A percentile compares a stretch with the other conserved stretches of the same genome.
phyloP scores from a whole-genome alignment of 139 green algal species.

The Picochlorum sp. region DNA sequence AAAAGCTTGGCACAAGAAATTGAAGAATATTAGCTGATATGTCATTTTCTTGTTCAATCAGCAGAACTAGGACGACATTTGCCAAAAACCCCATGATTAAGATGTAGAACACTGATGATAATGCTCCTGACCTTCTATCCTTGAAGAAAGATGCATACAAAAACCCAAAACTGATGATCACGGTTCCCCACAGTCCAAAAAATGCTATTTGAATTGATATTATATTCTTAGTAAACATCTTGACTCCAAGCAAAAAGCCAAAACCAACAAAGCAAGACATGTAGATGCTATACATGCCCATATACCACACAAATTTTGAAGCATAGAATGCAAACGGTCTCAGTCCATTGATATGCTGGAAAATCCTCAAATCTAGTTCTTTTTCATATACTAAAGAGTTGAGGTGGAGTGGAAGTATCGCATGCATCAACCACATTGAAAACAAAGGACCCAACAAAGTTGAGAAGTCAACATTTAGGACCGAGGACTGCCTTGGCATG shows the following conservation, averaged over 20 bases:
- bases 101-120: slow-evolving; percentile 25
- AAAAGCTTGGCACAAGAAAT: slow-evolving; percentile 50
- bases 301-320: slow-evolving; percentile 51
- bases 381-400: slow-evolving; percentile 58
- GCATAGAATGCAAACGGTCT: slow-evolving; percentile 28
- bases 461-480: slow-evolving; percentile 63
- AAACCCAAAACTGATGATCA: slow-evolving; percentile 47
- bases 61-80: slow-evolving; percentile 53
- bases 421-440: slow-evolving; percentile 57
- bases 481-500: slow-evolving; percentile 49
- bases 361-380: slow-evolving; percentile 51
- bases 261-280: slow-evolving; percentile 57
- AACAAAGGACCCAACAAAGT: slow-evolving; percentile 77
- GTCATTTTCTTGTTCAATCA: slow-evolving; percentile 33
- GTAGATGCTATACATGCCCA: slow-evolving; percentile 52
- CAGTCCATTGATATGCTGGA: slow-evolving; percentile 71
- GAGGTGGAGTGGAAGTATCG: slow-evolving; percentile 32
- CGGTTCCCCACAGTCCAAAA: slow-evolving; percentile 62
- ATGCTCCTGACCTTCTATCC: slow-evolving; percentile 22
- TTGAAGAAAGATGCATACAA: slow-evolving; percentile 29
- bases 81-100: slow-evolving; percentile 45
- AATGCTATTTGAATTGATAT: slow-evolving; percentile 52
- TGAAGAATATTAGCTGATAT: slow-evolving; percentile 22
- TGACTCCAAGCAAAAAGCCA: slow-evolving; percentile 51
- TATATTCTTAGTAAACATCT: slow-evolving; percentile 68